phyloP scores from a whole-genome alignment of 2,329 filamentous ascomycete species.

The Blastomyces silverae region DNA sequence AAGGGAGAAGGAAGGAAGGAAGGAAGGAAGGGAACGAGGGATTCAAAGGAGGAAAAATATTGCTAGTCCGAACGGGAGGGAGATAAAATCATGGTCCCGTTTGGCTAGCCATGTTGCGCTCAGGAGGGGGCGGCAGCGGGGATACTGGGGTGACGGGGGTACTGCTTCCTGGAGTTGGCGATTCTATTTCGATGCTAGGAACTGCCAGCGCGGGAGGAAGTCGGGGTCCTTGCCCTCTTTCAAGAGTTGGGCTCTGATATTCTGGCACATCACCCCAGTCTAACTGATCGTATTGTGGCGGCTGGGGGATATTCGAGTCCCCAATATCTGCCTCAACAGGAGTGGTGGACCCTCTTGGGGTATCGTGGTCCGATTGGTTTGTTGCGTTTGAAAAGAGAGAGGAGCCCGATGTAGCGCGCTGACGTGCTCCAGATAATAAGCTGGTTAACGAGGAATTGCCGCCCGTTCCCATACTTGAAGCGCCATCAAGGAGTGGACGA shows the following conservation, averaged over 20 bases:
- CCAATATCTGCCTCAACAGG: conserved; percentile 34
- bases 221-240: conserved; percentile 20
- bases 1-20: neutral
- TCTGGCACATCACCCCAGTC: conserved; percentile 42
- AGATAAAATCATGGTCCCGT: neutral
- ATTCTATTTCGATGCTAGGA: conserved; percentile 26
- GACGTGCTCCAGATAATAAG: conserved; percentile 22
- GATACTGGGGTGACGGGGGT: conserved; percentile 23
- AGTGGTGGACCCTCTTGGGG: conserved; percentile 16
- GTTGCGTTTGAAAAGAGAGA: conserved; percentile 33
- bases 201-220: conserved; percentile 20
- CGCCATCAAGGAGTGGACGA: conserved; percentile 39
- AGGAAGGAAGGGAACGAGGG: neutral
- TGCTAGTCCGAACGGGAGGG: neutral
- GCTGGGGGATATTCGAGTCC: conserved; percentile 31
- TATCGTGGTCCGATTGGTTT: conserved; percentile 23
- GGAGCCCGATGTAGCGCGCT: conserved; percentile 32
- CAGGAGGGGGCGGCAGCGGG: conserved; percentile 2
- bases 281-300: conserved; percentile 39
- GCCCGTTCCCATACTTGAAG: conserved; percentile 31
- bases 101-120: neutral
- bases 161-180: conserved; percentile 22
- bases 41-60: neutral
- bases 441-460: conserved; percentile 26
- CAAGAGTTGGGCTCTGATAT: conserved; percentile 30